These are phyloP conservation scores for Pyrus pyrifolia DNA, from an alignment of 306 rosid genomes.

Conservation along the genomic window DNA sequence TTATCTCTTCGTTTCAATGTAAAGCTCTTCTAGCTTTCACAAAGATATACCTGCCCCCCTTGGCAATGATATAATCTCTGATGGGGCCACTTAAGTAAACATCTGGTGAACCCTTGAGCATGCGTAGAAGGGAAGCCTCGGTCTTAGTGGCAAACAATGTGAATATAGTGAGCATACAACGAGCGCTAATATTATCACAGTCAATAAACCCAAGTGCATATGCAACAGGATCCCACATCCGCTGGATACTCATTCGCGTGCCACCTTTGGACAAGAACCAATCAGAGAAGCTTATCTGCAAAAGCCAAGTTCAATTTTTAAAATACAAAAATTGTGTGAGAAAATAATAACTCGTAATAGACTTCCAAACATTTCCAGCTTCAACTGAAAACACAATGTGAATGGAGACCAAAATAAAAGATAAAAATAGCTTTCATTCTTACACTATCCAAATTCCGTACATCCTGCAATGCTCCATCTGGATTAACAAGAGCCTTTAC, in stretches of 20 bases:
- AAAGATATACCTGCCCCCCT: conserved; percentile 76
- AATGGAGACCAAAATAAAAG: conserved; percentile 8
- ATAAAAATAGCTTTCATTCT: conserved; percentile 26
- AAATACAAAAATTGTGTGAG: conserved; percentile 2
- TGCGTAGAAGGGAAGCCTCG: conserved; percentile 92
- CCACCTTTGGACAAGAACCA: conserved; percentile 99
- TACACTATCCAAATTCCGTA: conserved; percentile 83
- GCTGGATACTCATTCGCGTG: conserved; percentile 72
- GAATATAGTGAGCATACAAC: conserved; percentile 99
- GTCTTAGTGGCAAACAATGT: conserved; percentile 95
- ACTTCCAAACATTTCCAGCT: not conserved
- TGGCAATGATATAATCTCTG: conserved; percentile 77
- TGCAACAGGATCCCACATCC: conserved; percentile 99
- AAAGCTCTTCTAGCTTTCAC: conserved; percentile 1
- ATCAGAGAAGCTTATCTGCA: conserved; percentile 93
- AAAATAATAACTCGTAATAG: not conserved
- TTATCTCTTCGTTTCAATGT: not conserved
- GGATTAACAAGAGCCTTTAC: conserved; percentile 94
- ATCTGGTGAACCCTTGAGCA: conserved; percentile 99
- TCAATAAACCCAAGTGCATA: conserved; percentile 98
- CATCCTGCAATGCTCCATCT: conserved; percentile 88
- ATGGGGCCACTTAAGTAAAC: conserved; percentile 91
- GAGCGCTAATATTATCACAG: conserved; percentile 96
- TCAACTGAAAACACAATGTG: not conserved
- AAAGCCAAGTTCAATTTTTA: not conserved